Evolutionary conservation across 2,329 filamentous ascomycete genomes (phyloP).

Genomic region (Nemania abortiva): DNA sequence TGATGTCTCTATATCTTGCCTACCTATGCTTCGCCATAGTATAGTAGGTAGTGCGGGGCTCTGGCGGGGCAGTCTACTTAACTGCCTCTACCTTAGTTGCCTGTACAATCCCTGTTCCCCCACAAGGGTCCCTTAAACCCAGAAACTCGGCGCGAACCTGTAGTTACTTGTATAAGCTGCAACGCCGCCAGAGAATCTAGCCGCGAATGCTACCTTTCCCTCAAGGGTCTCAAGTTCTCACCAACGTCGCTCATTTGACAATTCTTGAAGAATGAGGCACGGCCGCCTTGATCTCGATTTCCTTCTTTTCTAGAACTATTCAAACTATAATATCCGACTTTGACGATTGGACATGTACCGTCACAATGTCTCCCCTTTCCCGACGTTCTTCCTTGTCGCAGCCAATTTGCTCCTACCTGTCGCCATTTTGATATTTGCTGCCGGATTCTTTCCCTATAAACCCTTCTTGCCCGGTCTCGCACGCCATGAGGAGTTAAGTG

Average conservation of each 20-base stretch:
- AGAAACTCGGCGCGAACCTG: not conserved
- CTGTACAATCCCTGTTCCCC: too few species aligned
- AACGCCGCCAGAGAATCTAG: not conserved
- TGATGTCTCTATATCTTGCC: too few species aligned
- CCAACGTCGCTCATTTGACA: conserved; percentile 33
- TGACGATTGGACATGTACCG: conserved; percentile 46
- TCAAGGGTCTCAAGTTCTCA: conserved; percentile 18
- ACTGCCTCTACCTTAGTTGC: not conserved
- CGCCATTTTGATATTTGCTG: conserved; percentile 81
- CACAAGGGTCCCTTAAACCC: conserved; percentile 23
- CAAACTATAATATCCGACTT: conserved; percentile 5
- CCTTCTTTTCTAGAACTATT: conserved; percentile 21
- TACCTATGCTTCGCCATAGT: too few species aligned
- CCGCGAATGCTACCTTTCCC: not conserved
- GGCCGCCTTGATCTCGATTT: not conserved
- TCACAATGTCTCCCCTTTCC: conserved; percentile 45
- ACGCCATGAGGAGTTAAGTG: conserved; percentile 67
- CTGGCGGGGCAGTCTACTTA: not conserved
- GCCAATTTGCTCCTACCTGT: conserved; percentile 84
- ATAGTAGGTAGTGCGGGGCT: conserved; percentile 4
- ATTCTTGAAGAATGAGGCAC: conserved; percentile 21
- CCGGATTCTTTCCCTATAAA: conserved; percentile 98
- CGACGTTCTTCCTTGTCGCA: conserved; percentile 64
- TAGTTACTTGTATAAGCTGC: not conserved
- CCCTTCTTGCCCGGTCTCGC: conserved; percentile 90